Evolutionary conservation across 345 rosid species (phyloP).

Genomic region (Ceriops zippeliana): DNA sequence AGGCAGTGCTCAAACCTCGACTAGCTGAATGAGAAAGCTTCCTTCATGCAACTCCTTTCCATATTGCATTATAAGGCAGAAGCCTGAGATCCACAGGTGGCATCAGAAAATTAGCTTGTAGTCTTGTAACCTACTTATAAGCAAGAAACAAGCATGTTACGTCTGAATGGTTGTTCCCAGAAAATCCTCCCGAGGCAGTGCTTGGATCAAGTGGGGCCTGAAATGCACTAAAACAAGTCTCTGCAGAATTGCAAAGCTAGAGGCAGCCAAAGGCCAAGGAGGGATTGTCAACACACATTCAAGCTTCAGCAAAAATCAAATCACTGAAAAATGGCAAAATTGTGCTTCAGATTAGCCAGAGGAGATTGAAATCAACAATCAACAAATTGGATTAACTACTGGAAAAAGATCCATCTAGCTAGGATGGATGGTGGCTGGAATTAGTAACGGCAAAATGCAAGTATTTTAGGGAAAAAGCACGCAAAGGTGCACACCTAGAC

Average conservation of each 20-base stretch:
- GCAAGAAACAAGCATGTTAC: constrained; percentile 36
- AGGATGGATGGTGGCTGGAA: no score
- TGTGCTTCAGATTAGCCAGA: constrained; percentile 9
- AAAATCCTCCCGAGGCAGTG: constrained; percentile 83
- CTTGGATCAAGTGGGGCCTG: constrained; percentile 92
- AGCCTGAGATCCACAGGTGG: constrained; percentile 50
- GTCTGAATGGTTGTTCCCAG: constrained; percentile 72
- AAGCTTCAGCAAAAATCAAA: constrained; percentile 1
- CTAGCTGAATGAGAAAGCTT: constrained; percentile 78
- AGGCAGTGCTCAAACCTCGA: constrained; percentile 50
- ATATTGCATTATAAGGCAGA: constrained; percentile 83
- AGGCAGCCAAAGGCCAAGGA: constrained; percentile 12
- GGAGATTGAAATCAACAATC: not conserved
- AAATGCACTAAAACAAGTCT: constrained; percentile 80
- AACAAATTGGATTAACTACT: no score
- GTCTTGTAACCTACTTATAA: constrained; percentile 4
- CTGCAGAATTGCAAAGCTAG: constrained; percentile 83
- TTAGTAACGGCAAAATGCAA: not conserved
- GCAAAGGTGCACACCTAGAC: no score
- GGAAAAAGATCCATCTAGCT: no score
- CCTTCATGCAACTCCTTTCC: constrained; percentile 88
- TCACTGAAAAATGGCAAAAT: not conserved
- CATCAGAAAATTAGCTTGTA: not conserved
- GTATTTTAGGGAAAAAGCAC: no score
- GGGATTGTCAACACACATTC: constrained; percentile 3